phyloP scores from a whole-genome alignment of 768 basidiomycete genomes.

The Coprinellus aureogranulatus region DNA sequence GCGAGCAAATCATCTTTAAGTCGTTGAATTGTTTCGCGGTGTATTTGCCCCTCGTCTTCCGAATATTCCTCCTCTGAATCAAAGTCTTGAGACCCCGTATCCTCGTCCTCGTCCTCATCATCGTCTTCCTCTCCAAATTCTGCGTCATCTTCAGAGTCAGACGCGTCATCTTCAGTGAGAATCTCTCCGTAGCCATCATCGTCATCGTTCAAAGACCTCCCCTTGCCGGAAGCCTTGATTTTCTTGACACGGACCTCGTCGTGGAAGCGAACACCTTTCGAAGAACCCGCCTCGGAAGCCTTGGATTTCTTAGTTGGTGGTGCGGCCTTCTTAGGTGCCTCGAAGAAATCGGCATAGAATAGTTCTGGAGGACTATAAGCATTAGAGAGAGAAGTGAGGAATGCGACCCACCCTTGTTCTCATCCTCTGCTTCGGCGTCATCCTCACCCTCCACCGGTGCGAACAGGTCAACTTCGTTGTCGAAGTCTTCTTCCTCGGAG shows the following conservation, averaged over 20 bases:
- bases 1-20: constrained; percentile 79
- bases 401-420: constrained; percentile 36
- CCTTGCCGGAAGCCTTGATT: constrained; percentile 72
- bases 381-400: neutral
- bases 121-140: constrained; percentile 20
- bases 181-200: constrained; percentile 33
- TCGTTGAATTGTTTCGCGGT: constrained; percentile 52
- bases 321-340: constrained; percentile 42
- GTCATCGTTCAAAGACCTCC: constrained; percentile 50
- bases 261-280: constrained; percentile 68
- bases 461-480: constrained; percentile 61
- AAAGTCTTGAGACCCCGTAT: constrained; percentile 25
- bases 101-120: constrained; percentile 25
- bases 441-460: constrained; percentile 49
- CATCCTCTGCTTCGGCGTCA: constrained; percentile 46
- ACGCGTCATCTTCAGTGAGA: constrained; percentile 26
- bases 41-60: constrained; percentile 17
- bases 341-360: constrained; percentile 81
- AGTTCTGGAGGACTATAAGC: constrained; percentile 40
- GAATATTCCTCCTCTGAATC: constrained; percentile 18
- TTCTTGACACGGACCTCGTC: constrained; percentile 80
- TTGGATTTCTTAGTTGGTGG: constrained; percentile 16
- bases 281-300: constrained; percentile 19
- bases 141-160: constrained; percentile 31
- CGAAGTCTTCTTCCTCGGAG: constrained; percentile 46